Evolutionary conservation across 164 flowering plant species (phyloP).

Genomic region (Kingdonia uniflora): DNA sequence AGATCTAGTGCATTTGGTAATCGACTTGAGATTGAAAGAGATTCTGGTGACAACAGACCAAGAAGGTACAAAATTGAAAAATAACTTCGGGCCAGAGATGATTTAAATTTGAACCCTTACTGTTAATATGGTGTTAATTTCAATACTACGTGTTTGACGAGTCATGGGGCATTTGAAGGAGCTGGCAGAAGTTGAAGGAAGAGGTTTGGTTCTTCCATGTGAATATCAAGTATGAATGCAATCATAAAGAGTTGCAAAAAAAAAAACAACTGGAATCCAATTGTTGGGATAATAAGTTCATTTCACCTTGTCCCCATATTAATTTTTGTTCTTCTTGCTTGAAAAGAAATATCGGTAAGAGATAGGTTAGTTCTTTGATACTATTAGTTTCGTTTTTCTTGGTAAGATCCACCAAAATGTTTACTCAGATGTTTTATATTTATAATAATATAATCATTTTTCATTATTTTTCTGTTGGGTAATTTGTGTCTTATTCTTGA

Average conservation of each 20-base stretch:
- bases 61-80: constrained; percentile 43
- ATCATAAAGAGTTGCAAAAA: constrained; percentile 1
- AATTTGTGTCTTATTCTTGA: not conserved
- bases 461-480: no score
- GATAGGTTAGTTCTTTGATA: not conserved
- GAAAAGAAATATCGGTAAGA: constrained; percentile 1
- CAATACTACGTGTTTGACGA: not conserved
- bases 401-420: not conserved
- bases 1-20: constrained; percentile 14
- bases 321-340: not conserved
- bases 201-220: not conserved
- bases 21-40: constrained; percentile 17
- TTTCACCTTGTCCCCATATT: not conserved
- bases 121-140: no score
- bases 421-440: not conserved
- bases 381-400: not conserved
- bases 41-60: constrained; percentile 31
- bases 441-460: not conserved
- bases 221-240: constrained; percentile 1
- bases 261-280: not conserved
- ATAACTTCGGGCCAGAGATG: constrained; percentile 6
- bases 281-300: not conserved
- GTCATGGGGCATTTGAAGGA: not conserved
- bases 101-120: not conserved
- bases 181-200: not conserved